Base-by-base conservation (phyloP, 2,329 filamentous ascomycete species). In the Ceratocystis cacaofunesta region DNA sequence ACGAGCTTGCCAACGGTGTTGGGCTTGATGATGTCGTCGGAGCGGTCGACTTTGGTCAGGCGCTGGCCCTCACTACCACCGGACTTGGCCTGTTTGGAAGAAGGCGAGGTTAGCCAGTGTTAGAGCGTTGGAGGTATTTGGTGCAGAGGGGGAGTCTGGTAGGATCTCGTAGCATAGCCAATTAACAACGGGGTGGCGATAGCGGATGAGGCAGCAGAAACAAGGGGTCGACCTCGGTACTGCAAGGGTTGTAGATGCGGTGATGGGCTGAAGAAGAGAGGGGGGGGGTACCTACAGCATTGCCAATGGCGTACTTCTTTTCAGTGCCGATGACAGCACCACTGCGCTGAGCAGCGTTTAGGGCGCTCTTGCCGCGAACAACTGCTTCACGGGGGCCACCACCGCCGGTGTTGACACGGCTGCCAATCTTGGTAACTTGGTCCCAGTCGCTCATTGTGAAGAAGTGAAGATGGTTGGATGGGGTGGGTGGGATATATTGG, bases 1-100 rank as follows among this genome's bases (percentile, higher is more conserved):
- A 97, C 90, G 66, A 83, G 81, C 72, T 82, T 81, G 74, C 91
- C 90, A 67, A 96, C 81, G 60, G 90, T 95, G 80, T 95, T 95
- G 73, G 91, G 92, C 80, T 96, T 96, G 78, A 97, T 87, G 78
- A 96, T 96, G 75, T 96, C 94, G 80, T 97, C 92, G 75, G 86
- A 87, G 71, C 92, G 92, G 82, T 97, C 94, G 76, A 99, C 92
- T 81, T 97, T 96, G 70, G 94, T 97, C 70, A 97, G 82, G 74
- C 90, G 92, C 79, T 99, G 94, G 71, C 94, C 94, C 78, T 97
- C 92, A 70, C 80, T 81, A 68, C 78, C 78, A 58, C 63, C 60
- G 10, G 62, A 19, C 66, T 67, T 65, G 66, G 66, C 63, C 66
- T 67, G 22, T 52, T 58, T 28, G 19, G 36, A 43, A 36, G 17